A percentile compares a stretch with the other conserved stretches of the same genome.
Evolutionary conservation across 306 rosid genomes (phyloP).

Genomic region (Cucurbita argyrosperma): DNA sequence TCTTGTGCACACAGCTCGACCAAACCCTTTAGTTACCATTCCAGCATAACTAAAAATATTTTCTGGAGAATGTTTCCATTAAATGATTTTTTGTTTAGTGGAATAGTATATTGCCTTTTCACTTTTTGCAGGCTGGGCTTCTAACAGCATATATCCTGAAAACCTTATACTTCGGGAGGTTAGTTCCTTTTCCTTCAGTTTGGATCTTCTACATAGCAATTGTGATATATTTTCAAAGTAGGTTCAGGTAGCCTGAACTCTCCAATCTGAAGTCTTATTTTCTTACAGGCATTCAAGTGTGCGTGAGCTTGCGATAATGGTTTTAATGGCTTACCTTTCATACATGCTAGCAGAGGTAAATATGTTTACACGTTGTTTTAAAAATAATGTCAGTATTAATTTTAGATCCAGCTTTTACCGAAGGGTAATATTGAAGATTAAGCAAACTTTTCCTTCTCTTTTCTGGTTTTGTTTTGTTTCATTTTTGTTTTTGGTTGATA

Average conservation of each 20-base stretch:
- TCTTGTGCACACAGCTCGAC: neutral
- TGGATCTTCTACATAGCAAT: neutral
- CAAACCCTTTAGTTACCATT: neutral
- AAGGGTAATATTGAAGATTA: neutral
- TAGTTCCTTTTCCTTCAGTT: slow-evolving; percentile 4
- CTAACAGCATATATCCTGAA: slow-evolving; percentile 58
- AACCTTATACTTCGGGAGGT: slow-evolving; percentile 59
- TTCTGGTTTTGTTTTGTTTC: neutral
- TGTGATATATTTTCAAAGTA: neutral
- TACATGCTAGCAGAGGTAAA: slow-evolving; percentile 87
- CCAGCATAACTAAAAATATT: neutral
- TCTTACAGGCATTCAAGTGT: slow-evolving; percentile 68
- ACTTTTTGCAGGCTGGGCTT: slow-evolving; percentile 53
- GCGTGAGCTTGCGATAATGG: slow-evolving; percentile 66
- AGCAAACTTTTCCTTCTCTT: neutral
- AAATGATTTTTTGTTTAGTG: neutral
- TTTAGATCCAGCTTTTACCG: neutral
- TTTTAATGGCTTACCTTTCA: slow-evolving; percentile 85
- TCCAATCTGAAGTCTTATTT: slow-evolving; percentile 6
- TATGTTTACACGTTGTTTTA: neutral
- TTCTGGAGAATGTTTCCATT: neutral
- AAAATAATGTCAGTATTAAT: neutral
- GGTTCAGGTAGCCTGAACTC: neutral
- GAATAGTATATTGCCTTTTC: neutral
- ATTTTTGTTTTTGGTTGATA: neutral